Evolutionary conservation across 2,329 filamentous ascomycete genomes (phyloP).

Genomic region (Hymenoscyphus salicellus): DNA sequence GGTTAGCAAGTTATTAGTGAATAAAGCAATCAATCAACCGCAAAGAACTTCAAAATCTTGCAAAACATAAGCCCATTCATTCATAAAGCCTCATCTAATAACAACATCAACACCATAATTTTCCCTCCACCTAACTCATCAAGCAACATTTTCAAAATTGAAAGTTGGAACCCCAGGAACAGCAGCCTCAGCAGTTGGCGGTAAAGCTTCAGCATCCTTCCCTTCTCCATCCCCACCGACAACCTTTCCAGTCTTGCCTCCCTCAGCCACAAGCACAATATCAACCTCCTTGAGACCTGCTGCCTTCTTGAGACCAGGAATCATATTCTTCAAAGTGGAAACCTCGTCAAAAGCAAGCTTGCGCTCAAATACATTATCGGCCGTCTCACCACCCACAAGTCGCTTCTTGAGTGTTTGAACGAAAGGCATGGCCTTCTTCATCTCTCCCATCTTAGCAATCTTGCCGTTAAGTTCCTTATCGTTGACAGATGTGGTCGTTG

Average conservation of each 20-base stretch:
- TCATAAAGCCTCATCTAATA: conserved; percentile 1
- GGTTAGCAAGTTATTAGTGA: too few relatives aligned
- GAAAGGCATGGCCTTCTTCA: conserved; percentile 98
- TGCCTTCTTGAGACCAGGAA: conserved; percentile 73
- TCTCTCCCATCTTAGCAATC: conserved; percentile 79
- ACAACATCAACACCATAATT: neutral
- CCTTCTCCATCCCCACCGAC: conserved; percentile 49
- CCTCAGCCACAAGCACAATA: conserved; percentile 68
- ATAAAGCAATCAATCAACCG: too few relatives aligned
- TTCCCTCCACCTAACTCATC: neutral
- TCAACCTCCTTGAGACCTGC: conserved; percentile 69
- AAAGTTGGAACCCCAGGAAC: conserved; percentile 82
- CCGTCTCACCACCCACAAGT: conserved; percentile 66
- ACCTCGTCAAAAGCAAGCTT: conserved; percentile 86
- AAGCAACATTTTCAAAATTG: conserved; percentile 74
- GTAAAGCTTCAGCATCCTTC: conserved; percentile 57
- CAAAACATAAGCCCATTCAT: neutral
- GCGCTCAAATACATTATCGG: conserved; percentile 71
- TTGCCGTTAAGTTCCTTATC: conserved; percentile 77
- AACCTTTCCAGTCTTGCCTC: conserved; percentile 56
- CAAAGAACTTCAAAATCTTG: too few relatives aligned
- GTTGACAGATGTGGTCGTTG: conserved; percentile 60
- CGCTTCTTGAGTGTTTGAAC: conserved; percentile 84
- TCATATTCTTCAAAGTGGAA: conserved; percentile 71
- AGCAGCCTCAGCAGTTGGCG: conserved; percentile 65